phyloP scores from a whole-genome alignment of 495 filamentous ascomycete genomes.

The Podospora tetraspora region DNA sequence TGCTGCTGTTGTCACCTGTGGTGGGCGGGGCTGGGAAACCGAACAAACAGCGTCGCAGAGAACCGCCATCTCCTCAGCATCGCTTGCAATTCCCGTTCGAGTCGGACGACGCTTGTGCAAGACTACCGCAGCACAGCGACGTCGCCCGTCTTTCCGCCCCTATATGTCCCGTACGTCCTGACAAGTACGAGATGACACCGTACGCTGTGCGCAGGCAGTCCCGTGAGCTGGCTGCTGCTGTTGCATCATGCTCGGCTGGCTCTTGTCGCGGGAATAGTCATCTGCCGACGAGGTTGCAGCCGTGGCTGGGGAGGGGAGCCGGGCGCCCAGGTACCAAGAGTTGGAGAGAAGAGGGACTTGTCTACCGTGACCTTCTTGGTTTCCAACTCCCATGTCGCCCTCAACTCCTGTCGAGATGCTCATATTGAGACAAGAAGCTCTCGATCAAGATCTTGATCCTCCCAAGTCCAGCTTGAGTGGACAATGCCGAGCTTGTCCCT shows the following conservation, averaged over 20 bases:
- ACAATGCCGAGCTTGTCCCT: conserved; percentile 1
- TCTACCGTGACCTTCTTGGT: background rate
- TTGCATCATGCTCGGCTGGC: background rate
- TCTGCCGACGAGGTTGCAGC: conserved; percentile 3
- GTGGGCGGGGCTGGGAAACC: background rate
- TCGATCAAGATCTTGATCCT: background rate
- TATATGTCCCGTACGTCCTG: background rate
- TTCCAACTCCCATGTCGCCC: too few relatives aligned
- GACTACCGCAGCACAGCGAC: conserved; percentile 4
- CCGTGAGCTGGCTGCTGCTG: background rate
- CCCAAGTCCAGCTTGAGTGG: background rate
- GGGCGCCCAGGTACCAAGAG: background rate
- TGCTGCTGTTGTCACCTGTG: background rate
- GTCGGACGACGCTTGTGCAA: background rate
- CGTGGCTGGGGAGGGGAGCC: background rate
- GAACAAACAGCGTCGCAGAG: background rate
- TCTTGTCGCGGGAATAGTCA: background rate
- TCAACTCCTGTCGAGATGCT: too few relatives aligned
- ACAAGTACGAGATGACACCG: background rate
- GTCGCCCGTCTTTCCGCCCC: too few relatives aligned
- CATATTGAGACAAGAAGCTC: background rate
- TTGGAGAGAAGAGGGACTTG: too few relatives aligned
- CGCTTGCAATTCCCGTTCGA: background rate
- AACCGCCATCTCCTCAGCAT: background rate
- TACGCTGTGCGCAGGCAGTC: background rate